Percentiles rank a stretch among this genome's conserved stretches.
phyloP scores from a whole-genome alignment of 2,329 filamentous ascomycete genomes.

The Fusarium coicis region DNA sequence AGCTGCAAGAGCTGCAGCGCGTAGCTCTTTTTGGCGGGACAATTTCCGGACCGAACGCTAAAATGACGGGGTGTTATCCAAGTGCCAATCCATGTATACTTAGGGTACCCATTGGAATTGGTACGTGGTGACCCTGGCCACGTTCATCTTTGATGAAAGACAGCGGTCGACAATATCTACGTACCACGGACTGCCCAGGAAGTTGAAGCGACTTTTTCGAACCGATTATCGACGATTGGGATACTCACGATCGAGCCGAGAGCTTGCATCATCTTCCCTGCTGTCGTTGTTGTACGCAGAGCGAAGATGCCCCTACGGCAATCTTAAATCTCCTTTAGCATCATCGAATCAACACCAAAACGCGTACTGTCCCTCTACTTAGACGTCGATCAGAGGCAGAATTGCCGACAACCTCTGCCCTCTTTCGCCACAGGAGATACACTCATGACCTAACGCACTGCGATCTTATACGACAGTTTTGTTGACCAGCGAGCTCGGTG shows the following conservation, averaged over 20 bases:
- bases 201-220: constrained; percentile 13
- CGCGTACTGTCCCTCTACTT: constrained; percentile 35
- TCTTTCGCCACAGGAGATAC: background rate
- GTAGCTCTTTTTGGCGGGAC: constrained; percentile 43
- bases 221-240: constrained; percentile 1
- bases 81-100: constrained; percentile 4
- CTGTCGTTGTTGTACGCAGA: constrained; percentile 16
- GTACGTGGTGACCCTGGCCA: constrained; percentile 40
- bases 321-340: constrained; percentile 40
- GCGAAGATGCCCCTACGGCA: constrained; percentile 45
- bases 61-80: constrained; percentile 24
- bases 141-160: constrained; percentile 41
- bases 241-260: constrained; percentile 15
- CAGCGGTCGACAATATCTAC: constrained; percentile 38
- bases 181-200: constrained; percentile 11
- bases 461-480: constrained; percentile 5
- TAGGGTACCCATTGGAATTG: constrained; percentile 1
- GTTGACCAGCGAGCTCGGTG: constrained; percentile 24
- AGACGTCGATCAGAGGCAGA: background rate
- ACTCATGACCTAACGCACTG: constrained; percentile 25
- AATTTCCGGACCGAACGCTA: constrained; percentile 51
- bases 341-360: constrained; percentile 29
- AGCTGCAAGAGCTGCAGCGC: constrained; percentile 25
- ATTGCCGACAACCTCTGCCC: constrained; percentile 1
- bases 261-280: background rate